Percentiles rank a stretch among this genome's conserved stretches.
phyloP scores from a whole-genome alignment of 495 filamentous ascomycete genomes.

The Tuber umbilicatum region DNA sequence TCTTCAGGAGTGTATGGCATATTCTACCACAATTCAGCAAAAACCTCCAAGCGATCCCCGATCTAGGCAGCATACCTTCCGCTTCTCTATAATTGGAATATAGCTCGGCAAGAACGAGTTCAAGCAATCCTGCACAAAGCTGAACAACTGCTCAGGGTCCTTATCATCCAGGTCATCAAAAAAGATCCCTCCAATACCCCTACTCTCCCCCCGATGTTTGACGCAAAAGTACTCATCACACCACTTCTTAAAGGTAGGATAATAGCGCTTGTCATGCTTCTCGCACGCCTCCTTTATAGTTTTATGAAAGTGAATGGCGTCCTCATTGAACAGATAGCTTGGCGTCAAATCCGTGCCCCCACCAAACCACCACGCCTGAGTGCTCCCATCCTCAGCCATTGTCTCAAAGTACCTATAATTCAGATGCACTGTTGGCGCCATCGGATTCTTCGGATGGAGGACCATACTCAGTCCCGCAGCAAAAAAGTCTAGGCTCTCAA shows the following conservation, averaged over 20 bases:
- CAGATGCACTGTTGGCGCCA: conserved; percentile 94
- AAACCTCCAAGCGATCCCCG: background rate
- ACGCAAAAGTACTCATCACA: conserved; percentile 96
- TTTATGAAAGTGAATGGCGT: conserved; percentile 92
- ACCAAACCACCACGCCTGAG: conserved; percentile 94
- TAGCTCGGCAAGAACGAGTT: conserved; percentile 87
- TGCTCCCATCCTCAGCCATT: conserved; percentile 61
- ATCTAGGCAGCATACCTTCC: conserved; percentile 54
- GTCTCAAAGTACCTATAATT: conserved; percentile 99
- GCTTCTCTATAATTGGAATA: conserved; percentile 72
- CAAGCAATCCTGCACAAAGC: conserved; percentile 80
- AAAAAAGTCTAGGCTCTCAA: conserved; percentile 83
- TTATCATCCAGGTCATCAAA: conserved; percentile 95
- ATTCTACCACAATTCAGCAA: conserved; percentile 42
- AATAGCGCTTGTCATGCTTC: conserved; percentile 85
- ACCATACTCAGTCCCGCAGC: conserved; percentile 89
- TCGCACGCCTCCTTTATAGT: conserved; percentile 90
- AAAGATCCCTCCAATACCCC: conserved; percentile 94
- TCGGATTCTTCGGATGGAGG: conserved; percentile 86
- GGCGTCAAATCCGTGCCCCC: conserved; percentile 93
- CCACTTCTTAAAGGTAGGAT: conserved; percentile 94
- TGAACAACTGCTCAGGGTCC: conserved; percentile 83
- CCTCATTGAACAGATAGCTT: conserved; percentile 90
- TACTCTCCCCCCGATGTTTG: conserved; percentile 80
- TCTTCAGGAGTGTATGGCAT: conserved; percentile 77